phyloP scores from a whole-genome alignment of 805 yeast genomes.

The Candida anglica region DNA sequence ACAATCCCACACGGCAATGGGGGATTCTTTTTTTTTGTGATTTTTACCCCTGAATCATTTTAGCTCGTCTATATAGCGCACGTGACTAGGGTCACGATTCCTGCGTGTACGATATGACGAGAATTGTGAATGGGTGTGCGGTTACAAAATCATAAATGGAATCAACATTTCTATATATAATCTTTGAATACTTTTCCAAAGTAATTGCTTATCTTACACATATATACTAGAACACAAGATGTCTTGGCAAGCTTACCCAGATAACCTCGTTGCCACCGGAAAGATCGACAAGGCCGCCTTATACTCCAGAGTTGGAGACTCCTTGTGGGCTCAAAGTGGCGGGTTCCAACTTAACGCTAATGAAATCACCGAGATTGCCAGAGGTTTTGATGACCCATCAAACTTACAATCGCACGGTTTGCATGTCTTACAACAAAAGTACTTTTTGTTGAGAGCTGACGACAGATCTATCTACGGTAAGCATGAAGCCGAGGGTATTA shows the following conservation, averaged over 20 bases:
- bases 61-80: too few species aligned
- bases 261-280: slow-evolving; percentile 82
- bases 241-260: slow-evolving; percentile 80
- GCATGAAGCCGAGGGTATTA: slow-evolving; percentile 79
- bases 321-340: slow-evolving; percentile 87
- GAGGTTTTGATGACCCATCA: slow-evolving; percentile 77
- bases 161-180: too few species aligned
- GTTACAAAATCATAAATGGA: too few species aligned
- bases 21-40: too few species aligned
- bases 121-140: too few species aligned
- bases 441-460: slow-evolving; percentile 84
- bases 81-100: too few species aligned
- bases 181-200: too few species aligned
- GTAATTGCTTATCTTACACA: too few species aligned
- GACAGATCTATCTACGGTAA: slow-evolving; percentile 93
- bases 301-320: slow-evolving; percentile 91
- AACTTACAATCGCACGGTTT: slow-evolving; percentile 82
- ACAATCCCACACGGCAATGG: too few species aligned
- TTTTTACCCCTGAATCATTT: too few species aligned
- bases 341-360: slow-evolving; percentile 58
- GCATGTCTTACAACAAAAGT: slow-evolving; percentile 80
- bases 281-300: slow-evolving; percentile 90
- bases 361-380: slow-evolving; percentile 72
- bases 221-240: too few species aligned
- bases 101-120: too few species aligned